A percentile compares a stretch with the other conserved stretches of the same genome.
These are phyloP conservation scores for Verticillium albo-atrum DNA, from an alignment of 2,329 filamentous ascomycete species.

Conservation along the genomic window DNA sequence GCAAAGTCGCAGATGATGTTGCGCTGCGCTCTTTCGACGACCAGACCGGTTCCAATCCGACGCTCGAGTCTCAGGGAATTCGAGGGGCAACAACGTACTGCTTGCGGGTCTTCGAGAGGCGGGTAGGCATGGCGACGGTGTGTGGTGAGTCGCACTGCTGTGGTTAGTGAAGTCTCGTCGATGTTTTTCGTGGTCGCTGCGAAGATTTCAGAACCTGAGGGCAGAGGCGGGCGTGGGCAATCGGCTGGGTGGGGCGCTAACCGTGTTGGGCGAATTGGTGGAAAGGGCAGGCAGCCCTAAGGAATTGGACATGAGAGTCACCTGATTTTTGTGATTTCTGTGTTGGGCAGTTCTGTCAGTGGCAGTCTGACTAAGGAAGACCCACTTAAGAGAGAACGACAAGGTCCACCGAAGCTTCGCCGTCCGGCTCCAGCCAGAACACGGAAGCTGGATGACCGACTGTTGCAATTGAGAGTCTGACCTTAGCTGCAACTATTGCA, in stretches of 20 bases:
- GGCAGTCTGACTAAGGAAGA: background rate
- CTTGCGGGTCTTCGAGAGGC: conserved; percentile 73
- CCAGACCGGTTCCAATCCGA: background rate
- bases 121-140: conserved; percentile 65
- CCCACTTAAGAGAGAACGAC: background rate
- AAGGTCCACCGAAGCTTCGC: background rate
- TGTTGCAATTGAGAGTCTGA: too few species aligned
- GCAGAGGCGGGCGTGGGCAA: conserved; percentile 17
- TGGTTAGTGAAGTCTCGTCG: conserved; percentile 18
- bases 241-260: conserved; percentile 23
- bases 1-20: background rate
- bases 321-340: background rate
- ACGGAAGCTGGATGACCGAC: too few species aligned
- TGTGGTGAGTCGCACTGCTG: conserved; percentile 23
- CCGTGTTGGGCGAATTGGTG: conserved; percentile 28
- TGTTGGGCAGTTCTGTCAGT: background rate
- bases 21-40: background rate
- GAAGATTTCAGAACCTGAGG: background rate
- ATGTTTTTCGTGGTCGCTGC: conserved; percentile 25
- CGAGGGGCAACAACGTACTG: conserved; percentile 50
- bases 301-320: conserved; percentile 3
- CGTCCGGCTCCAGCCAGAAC: background rate
- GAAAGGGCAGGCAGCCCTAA: conserved; percentile 39
- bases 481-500: too few species aligned
- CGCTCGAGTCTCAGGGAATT: background rate